A percentile compares a stretch with the other conserved stretches of the same genome.
These are phyloP conservation scores for Colletotrichum musae DNA, from an alignment of 2,329 filamentous ascomycete species.

Conservation along the genomic window DNA sequence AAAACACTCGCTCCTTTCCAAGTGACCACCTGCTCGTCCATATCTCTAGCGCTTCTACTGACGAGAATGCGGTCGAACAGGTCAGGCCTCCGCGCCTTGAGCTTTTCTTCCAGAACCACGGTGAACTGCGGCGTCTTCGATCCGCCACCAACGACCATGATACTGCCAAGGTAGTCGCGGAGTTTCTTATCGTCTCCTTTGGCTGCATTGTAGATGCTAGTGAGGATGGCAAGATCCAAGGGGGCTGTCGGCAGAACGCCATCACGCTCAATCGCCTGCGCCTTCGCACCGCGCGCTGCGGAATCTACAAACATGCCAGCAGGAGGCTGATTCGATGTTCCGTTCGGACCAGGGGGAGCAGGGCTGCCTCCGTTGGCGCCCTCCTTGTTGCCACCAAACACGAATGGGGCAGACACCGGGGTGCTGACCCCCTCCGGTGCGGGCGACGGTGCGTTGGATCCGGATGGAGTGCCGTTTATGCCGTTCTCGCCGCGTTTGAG, in stretches of 20 bases:
- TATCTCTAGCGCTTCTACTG: conserved; percentile 84
- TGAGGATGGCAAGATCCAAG: conserved; percentile 90
- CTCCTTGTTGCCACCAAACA: conserved; percentile 68
- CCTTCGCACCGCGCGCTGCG: conserved; percentile 64
- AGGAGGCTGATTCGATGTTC: conserved; percentile 54
- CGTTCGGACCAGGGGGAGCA: conserved; percentile 65
- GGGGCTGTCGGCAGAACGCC: conserved; percentile 85
- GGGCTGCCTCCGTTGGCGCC: conserved; percentile 64
- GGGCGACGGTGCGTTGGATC: conserved; percentile 90
- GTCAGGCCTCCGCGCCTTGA: conserved; percentile 77
- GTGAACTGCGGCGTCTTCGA: conserved; percentile 86
- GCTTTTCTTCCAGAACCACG: conserved; percentile 84
- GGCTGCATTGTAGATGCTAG: conserved; percentile 88
- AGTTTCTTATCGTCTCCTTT: conserved; percentile 93
- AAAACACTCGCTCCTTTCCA: conserved; percentile 99
- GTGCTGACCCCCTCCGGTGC: conserved; percentile 83
- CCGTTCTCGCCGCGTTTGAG: conserved; percentile 78
- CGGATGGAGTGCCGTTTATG: conserved; percentile 82
- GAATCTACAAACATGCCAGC: conserved; percentile 66
- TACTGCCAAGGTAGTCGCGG: conserved; percentile 88
- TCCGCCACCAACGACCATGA: conserved; percentile 92
- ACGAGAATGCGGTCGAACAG: conserved; percentile 73
- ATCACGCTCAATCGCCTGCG: conserved; percentile 80
- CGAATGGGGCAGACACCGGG: conserved; percentile 70
- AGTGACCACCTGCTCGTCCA: conserved; percentile 96